Base-by-base conservation (phyloP, 495 filamentous ascomycete genomes). In the Alectoria sarmentosa region DNA sequence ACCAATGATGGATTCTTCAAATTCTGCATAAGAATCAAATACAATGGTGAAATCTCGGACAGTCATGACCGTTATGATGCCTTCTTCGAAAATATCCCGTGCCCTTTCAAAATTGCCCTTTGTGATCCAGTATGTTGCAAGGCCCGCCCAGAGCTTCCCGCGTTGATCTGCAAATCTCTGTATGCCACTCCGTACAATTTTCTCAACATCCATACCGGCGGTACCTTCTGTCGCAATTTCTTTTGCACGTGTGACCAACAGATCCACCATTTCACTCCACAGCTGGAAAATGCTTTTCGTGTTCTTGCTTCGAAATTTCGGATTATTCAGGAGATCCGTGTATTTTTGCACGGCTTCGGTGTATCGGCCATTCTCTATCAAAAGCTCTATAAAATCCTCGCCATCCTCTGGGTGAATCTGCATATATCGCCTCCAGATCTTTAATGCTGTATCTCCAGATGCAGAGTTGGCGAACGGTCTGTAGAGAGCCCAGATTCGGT, bases 221-320 rank as follows among this genome's bases (percentile, higher is more conserved):
- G 88, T 85, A 60, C 88, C 86, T 2, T 87, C 87, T 2, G 89
- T 91, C 67, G 93, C 84, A 60, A 99, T 87, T 46, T 94, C 82
- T 69, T 86, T 88, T 32, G 93, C 95, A 70, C 93, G 91, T 30
- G 87, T 88, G 38, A 99, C 94, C n/a, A 98, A 76, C 65, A 98
- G 72, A 69, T 98, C 93, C n/a, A 96, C 88, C 89, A 98, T 94
- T 75, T 98, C 95, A 60, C 88, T 94, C 95, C 95, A 98, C 49
- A 98, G 79, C 74, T 98, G 91, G 73, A 97, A 98, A 67, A 92
- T 90, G 21, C 95, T 92, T 74, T 96, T 97, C 39, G 89, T 88
- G 61, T 93, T 83, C 77, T 96, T 96, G 73, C 92, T 97, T 69
- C 86, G 84, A 76, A 98, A 98, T 19, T 86, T 86, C 21, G 89